Percentiles rank a stretch among this genome's conserved stretches.
Evolutionary conservation across 192 early-diverging fungal species (phyloP).

Genomic region (Borealophlyctis nickersoniae): DNA sequence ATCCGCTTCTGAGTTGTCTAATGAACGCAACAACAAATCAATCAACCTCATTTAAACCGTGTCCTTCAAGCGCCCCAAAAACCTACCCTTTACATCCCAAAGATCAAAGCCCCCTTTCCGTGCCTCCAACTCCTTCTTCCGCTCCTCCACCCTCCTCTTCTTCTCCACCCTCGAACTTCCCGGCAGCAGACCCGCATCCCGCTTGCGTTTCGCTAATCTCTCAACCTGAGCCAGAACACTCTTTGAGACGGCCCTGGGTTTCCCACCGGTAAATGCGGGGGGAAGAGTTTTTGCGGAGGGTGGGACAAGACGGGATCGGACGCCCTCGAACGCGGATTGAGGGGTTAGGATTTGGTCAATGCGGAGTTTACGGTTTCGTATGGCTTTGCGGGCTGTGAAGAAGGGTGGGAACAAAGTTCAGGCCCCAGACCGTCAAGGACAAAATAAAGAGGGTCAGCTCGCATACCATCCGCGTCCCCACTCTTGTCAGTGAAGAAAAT

Average conservation of each 20-base stretch:
- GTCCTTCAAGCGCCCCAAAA: too few relatives aligned
- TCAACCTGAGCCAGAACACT: conserved; percentile 35
- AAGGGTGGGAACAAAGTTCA: too few relatives aligned
- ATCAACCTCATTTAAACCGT: conserved; percentile 11
- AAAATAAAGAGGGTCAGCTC: too few relatives aligned
- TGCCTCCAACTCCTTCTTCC: conserved; percentile 34
- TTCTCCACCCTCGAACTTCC: conserved; percentile 24
- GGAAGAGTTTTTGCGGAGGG: conserved; percentile 12
- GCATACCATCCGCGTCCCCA: conserved; percentile 54
- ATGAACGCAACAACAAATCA: conserved; percentile 1
- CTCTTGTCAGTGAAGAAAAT: conserved; percentile 70
- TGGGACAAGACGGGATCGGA: conserved; percentile 17
- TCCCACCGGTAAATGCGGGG: conserved; percentile 9
- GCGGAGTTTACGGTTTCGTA: conserved; percentile 41
- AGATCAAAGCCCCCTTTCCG: conserved; percentile 57
- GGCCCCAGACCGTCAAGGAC: too few relatives aligned
- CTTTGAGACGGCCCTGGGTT: conserved; percentile 46
- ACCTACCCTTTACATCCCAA: conserved; percentile 44
- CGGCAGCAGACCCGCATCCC: conserved; percentile 13
- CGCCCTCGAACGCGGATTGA: conserved; percentile 60
- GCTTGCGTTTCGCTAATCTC: conserved; percentile 43
- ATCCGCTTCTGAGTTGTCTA: conserved; percentile 1
- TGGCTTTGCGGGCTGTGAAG: conserved; percentile 1
- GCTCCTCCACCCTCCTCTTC: conserved; percentile 9
- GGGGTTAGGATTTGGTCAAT: conserved; percentile 83